phyloP scores from a whole-genome alignment of 1,284 basidiomycete species.

The Sanghuangporus sanghuang region DNA sequence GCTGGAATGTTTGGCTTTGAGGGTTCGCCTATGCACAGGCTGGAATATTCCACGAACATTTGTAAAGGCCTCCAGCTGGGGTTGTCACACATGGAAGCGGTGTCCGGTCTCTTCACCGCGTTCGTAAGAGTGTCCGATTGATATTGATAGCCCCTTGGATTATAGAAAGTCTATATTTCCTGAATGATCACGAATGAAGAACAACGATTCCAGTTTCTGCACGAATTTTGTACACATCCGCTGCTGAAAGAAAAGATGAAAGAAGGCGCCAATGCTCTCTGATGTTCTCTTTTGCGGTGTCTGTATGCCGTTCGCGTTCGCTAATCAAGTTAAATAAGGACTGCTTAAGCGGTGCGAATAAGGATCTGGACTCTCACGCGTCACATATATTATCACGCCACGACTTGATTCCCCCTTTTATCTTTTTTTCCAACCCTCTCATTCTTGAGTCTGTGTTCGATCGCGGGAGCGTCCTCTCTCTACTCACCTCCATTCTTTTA shows the following conservation, averaged over 20 bases:
- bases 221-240: neutral
- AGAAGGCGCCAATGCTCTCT: neutral
- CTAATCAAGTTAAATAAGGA: neutral
- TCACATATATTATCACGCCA: neutral
- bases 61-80: too few species aligned
- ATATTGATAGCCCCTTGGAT: neutral
- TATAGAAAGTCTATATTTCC: neutral
- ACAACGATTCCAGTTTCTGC: neutral
- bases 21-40: too few species aligned
- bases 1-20: too few species aligned
- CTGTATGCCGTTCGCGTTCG: neutral
- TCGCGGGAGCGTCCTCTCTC: conserved; percentile 15
- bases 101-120: neutral
- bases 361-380: neutral
- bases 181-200: neutral
- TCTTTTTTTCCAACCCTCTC: conserved; percentile 5
- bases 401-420: conserved; percentile 1
- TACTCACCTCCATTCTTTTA: conserved; percentile 12
- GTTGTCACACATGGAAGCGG: neutral
- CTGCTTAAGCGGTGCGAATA: neutral
- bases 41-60: too few species aligned
- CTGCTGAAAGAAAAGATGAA: neutral
- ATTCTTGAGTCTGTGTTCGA: conserved; percentile 6
- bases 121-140: neutral
- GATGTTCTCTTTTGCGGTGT: neutral